phyloP scores from a whole-genome alignment of 495 filamentous ascomycete species.

The Trichoderma gamsii region DNA sequence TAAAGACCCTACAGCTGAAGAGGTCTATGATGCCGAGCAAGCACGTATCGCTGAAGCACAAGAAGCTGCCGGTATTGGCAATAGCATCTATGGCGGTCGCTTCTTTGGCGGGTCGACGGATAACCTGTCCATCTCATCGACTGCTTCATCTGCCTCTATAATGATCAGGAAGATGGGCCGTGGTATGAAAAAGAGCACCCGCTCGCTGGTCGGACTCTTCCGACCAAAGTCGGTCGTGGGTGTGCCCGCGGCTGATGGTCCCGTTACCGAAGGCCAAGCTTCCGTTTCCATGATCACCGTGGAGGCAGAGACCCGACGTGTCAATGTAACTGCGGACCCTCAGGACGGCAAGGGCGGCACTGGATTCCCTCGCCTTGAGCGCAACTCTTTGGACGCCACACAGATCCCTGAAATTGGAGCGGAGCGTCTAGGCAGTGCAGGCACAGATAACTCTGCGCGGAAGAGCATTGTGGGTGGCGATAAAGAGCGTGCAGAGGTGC shows the following conservation, averaged over 20 bases:
- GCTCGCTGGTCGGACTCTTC: conserved; percentile 91
- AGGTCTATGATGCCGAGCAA: conserved; percentile 63
- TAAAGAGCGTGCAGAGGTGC: conserved; percentile 80
- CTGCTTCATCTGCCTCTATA: conserved; percentile 93
- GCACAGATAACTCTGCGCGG: conserved; percentile 57
- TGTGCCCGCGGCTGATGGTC: conserved; percentile 59
- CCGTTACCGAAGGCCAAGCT: conserved; percentile 61
- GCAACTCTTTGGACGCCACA: conserved; percentile 63
- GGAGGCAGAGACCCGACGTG: conserved; percentile 82
- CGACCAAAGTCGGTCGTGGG: conserved; percentile 88
- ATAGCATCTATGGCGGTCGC: conserved; percentile 88
- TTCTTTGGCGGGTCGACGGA: conserved; percentile 91
- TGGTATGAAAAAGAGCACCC: conserved; percentile 85
- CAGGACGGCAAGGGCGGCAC: conserved; percentile 63
- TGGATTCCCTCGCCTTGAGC: conserved; percentile 80
- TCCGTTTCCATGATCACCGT: conserved; percentile 91
- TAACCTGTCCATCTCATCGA: conserved; percentile 94
- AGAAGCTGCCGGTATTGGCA: conserved; percentile 84
- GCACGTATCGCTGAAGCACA: conserved; percentile 86
- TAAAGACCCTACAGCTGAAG: conserved; percentile 68
- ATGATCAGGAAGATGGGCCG: conserved; percentile 99
- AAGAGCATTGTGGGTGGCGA: conserved; percentile 91
- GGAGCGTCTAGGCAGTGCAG: conserved; percentile 48
- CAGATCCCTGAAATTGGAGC: conserved; percentile 35
- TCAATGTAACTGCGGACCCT: conserved; percentile 69